A percentile compares a stretch with the other conserved stretches of the same genome.
These are phyloP conservation scores for Aspergillus arachidicola DNA, from an alignment of 2,329 filamentous ascomycete species.

Conservation along the genomic window DNA sequence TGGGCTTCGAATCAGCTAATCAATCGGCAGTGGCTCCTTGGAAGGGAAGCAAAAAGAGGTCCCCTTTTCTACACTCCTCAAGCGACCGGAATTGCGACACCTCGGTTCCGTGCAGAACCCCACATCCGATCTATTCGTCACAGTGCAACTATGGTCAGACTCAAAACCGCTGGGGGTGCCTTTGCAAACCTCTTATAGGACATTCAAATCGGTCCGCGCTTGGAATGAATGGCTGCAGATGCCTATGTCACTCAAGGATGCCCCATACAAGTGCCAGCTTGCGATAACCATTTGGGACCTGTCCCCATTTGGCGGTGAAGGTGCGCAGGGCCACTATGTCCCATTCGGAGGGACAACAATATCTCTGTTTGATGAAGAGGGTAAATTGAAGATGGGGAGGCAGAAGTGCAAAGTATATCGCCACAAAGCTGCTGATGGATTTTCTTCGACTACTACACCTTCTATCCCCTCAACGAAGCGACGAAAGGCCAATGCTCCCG, in stretches of 20 bases:
- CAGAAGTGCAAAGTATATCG: slow-evolving; percentile 89
- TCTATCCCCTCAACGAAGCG: slow-evolving; percentile 62
- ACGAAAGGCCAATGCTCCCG: slow-evolving; percentile 51
- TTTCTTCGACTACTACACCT: slow-evolving; percentile 77
- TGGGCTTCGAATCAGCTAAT: neutral
- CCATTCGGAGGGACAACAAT: slow-evolving; percentile 95
- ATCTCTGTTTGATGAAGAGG: slow-evolving; percentile 87
- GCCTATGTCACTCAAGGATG: slow-evolving; percentile 79
- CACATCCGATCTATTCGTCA: slow-evolving; percentile 88
- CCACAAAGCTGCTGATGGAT: slow-evolving; percentile 80
- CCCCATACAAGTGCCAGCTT: slow-evolving; percentile 79
- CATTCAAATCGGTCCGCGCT: slow-evolving; percentile 71
- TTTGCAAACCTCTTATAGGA: slow-evolving; percentile 88
- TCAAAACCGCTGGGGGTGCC: slow-evolving; percentile 93
- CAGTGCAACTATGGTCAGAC: slow-evolving; percentile 90
- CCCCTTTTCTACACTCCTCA: slow-evolving; percentile 75
- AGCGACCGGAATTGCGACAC: slow-evolving; percentile 78
- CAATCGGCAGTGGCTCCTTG: slow-evolving; percentile 63
- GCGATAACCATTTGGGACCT: slow-evolving; percentile 96
- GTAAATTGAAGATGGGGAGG: slow-evolving; percentile 84
- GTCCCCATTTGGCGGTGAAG: slow-evolving; percentile 73
- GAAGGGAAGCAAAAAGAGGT: slow-evolving; percentile 77
- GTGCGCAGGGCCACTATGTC: slow-evolving; percentile 73
- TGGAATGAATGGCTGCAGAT: slow-evolving; percentile 98
- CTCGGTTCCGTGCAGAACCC: slow-evolving; percentile 82